Evolutionary conservation across 2,329 filamentous ascomycete genomes (phyloP), one percentile per base, ranked within the genome.

Genomic region (Mycocentrospora acerina): DNA sequence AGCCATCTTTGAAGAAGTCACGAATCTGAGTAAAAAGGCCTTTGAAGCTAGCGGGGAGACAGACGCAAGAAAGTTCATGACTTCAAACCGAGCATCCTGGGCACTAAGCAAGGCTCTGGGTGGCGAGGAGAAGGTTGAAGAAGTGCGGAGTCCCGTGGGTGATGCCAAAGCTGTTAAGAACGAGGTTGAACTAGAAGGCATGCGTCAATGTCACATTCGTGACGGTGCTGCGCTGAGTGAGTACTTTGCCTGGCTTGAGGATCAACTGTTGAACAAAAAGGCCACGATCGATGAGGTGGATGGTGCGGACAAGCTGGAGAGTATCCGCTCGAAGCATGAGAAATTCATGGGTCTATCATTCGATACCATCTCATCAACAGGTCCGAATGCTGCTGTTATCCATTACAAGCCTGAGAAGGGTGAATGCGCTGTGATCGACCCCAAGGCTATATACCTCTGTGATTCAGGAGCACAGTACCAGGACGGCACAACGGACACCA

Each of bases 131-230:
- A 82, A 84, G 43, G 88, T 95, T 2, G 90, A 96, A 37, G 90
- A 96, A 60, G 74, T 86, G 14, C 79, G 91, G 52, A 96, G 90
- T 57, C 90, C 90, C 1, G 80, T 98, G 41, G 84, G 83, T 4
- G 90, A 96, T 68, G 82, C 90, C 24, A 98, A 98, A 72, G 90
- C 93, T 7, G 76, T 97, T 64, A 98, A 98, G 72, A 98, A 96
- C 55, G 82, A 88, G 39, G 83, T 80, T 0, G 93, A 98, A 66
- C 73, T 96, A 29, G 82, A 88, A 56, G 93, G 93, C 44, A 97
- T 98, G 93, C 81, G 90, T 45, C 81, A 86, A 40, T 97, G 93
- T 62, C 93, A 98, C 63, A 82, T 97, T 53, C 83, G 93, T 48
- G 93, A 98, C 59, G 93, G 93, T 31, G 90, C 89, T 31, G 91